These are phyloP conservation scores for Hamigera avellanea DNA, from an alignment of 495 filamentous ascomycete genomes.

Conservation along the genomic window DNA sequence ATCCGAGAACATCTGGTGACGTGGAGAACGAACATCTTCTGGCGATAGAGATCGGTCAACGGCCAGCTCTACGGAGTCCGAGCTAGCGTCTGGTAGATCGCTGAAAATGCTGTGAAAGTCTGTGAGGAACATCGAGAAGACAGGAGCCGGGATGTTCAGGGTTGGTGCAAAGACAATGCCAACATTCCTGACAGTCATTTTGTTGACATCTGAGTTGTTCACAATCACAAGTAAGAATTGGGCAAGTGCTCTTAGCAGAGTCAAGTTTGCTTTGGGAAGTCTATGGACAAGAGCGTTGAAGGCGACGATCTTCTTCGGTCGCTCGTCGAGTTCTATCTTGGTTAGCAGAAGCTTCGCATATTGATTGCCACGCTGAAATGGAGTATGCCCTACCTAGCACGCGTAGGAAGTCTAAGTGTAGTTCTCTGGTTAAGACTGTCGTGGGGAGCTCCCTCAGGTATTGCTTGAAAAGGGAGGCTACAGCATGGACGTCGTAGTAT, in stretches of 20 bases:
- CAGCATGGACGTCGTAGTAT: constrained; percentile 92
- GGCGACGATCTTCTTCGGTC: constrained; percentile 66
- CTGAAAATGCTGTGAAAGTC: constrained; percentile 83
- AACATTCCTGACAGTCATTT: constrained; percentile 96
- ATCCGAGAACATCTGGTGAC: constrained; percentile 59
- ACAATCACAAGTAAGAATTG: constrained; percentile 81
- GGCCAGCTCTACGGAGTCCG: constrained; percentile 26
- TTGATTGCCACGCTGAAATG: not conserved
- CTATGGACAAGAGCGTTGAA: constrained; percentile 75
- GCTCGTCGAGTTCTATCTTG: constrained; percentile 48
- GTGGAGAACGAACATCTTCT: constrained; percentile 54
- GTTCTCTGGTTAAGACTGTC: constrained; percentile 79
- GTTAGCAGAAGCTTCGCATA: not conserved
- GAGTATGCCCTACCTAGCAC: constrained; percentile 64
- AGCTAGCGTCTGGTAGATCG: constrained; percentile 22
- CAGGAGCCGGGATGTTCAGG: constrained; percentile 88
- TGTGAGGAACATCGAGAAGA: constrained; percentile 87
- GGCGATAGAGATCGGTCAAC: constrained; percentile 34
- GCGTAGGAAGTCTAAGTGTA: constrained; percentile 79
- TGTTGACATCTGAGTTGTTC: constrained; percentile 81
- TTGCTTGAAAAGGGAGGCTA: constrained; percentile 86
- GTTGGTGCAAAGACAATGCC: constrained; percentile 99
- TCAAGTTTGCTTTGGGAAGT: constrained; percentile 68
- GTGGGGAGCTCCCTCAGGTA: constrained; percentile 88
- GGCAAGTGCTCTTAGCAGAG: constrained; percentile 71